Evolutionary conservation across 805 yeast species (phyloP).

Genomic region (Myxozyma sirexii): DNA sequence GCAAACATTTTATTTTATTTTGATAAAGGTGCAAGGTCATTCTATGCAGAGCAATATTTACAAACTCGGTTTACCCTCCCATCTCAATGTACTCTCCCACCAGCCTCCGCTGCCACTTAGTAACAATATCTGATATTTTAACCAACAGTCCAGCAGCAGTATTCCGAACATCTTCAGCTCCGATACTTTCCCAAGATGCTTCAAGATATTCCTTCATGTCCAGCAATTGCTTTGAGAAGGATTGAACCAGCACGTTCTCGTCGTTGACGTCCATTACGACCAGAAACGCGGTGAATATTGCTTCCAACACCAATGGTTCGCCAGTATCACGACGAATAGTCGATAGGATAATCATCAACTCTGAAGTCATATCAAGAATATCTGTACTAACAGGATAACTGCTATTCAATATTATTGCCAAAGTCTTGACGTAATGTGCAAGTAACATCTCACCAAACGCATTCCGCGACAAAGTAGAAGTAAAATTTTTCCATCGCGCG

Average conservation of each 20-base stretch:
- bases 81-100: constrained; percentile 19
- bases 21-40: neutral
- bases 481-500: constrained; percentile 49
- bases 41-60: neutral
- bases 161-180: constrained; percentile 40
- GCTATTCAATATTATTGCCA: constrained; percentile 58
- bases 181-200: constrained; percentile 39
- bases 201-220: constrained; percentile 41
- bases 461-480: constrained; percentile 53
- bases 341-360: constrained; percentile 44
- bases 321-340: constrained; percentile 17
- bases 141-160: constrained; percentile 43
- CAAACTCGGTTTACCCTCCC: constrained; percentile 12
- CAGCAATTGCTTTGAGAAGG: constrained; percentile 39
- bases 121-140: constrained; percentile 37
- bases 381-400: constrained; percentile 59
- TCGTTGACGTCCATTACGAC: constrained; percentile 41
- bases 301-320: constrained; percentile 39
- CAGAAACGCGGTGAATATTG: constrained; percentile 40
- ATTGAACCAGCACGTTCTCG: constrained; percentile 33
- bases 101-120: constrained; percentile 35
- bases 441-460: constrained; percentile 54
- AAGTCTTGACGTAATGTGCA: constrained; percentile 62
- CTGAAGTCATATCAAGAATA: constrained; percentile 60
- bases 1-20: neutral